phyloP scores from a whole-genome alignment of 139 green algal genomes.

The Chlamydomonas schloesseri region DNA sequence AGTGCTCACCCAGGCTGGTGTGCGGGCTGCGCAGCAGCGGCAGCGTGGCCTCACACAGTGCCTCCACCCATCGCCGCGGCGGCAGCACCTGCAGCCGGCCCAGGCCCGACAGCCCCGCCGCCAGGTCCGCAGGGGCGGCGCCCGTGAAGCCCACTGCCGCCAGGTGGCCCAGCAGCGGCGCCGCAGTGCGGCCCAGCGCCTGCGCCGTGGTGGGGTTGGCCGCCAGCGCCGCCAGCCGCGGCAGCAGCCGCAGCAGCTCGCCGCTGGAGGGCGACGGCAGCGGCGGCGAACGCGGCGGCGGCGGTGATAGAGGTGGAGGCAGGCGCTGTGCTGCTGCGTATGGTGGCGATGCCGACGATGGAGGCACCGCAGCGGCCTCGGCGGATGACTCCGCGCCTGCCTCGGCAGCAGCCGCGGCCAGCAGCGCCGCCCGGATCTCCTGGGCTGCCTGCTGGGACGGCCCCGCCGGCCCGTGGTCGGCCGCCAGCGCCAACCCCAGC shows the following conservation, averaged over 20 bases:
- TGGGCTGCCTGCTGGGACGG: background rate
- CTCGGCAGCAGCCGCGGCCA: background rate
- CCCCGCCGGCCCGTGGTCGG: background rate
- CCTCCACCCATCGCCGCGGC: background rate
- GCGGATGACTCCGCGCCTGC: too few species aligned
- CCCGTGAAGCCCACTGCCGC: background rate
- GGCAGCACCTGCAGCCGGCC: conserved; percentile 1
- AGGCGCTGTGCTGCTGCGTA: too few species aligned
- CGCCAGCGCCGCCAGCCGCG: background rate
- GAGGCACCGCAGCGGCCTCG: too few species aligned
- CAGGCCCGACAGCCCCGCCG: background rate
- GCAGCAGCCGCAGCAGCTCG: background rate
- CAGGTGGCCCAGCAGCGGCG: conserved; percentile 17
- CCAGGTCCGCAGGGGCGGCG: background rate
- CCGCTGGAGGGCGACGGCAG: background rate
- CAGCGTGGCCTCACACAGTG: conserved; percentile 8
- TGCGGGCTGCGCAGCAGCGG: background rate
- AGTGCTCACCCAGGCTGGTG: too few species aligned
- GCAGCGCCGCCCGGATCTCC: background rate
- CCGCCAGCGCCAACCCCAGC: background rate
- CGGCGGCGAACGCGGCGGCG: background rate
- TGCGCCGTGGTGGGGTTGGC: background rate
- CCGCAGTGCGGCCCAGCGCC: background rate
- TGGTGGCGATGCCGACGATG: too few species aligned
- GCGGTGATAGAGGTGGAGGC: background rate